These are phyloP conservation scores for Theileria parva DNA, from an alignment of 169 alveolate genomes.

Conservation along the genomic window DNA sequence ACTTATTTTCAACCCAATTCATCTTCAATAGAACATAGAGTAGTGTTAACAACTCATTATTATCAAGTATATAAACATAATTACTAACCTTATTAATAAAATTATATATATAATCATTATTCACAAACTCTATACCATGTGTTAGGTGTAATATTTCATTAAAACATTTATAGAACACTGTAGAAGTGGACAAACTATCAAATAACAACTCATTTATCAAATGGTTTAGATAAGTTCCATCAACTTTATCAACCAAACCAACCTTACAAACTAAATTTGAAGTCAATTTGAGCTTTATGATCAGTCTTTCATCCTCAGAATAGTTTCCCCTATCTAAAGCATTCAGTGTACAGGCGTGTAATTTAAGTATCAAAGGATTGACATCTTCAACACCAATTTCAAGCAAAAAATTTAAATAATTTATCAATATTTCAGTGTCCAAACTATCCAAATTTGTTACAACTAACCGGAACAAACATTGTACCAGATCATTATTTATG, in stretches of 20 bases:
- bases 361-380: background rate
- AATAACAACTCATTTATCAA: background rate
- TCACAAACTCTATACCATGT: background rate
- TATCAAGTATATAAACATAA: slow-evolving; percentile 19
- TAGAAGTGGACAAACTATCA: background rate
- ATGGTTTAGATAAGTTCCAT: background rate
- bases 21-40: slow-evolving; percentile 44
- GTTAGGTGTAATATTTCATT: background rate
- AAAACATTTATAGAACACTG: background rate
- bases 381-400: background rate
- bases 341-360: background rate
- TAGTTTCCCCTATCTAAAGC: background rate
- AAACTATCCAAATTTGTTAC: background rate
- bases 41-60: slow-evolving; percentile 19
- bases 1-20: slow-evolving; percentile 28
- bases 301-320: background rate
- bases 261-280: background rate
- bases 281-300: background rate
- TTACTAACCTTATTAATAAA: slow-evolving; percentile 26
- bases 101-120: background rate
- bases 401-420: background rate
- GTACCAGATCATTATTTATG: background rate
- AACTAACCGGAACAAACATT: background rate
- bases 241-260: background rate
- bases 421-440: background rate